Evolutionary conservation across 1,139 yeast genomes (phyloP), one percentile per base, ranked within the genome.

Genomic region (Meyerozyma guilliermondii): DNA sequence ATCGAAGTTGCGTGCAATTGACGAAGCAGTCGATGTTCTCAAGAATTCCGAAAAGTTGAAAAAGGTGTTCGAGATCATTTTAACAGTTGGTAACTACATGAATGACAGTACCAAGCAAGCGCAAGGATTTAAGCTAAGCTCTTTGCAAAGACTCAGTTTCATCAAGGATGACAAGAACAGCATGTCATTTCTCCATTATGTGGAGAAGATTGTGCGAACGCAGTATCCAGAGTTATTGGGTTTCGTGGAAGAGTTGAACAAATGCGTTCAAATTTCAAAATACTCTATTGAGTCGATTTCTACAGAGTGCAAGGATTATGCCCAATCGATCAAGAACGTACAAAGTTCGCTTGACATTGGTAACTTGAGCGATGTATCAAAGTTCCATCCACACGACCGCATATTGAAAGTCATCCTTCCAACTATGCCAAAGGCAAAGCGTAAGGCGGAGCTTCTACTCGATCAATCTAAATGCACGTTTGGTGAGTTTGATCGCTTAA

Each of bases 11-110:
- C 74, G 85, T 47, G 59, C 72, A 11, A 71, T 86, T 41, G 94
- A 85, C 51, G 76, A 69, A 35, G 84, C 89, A 0, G 80, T 83
- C 11, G 81, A 78, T 42, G 68, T 79, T 22, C 71, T 85, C 39
- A 79, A 76, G 47, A 68, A 68, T 35, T 83, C 91, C 0, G 66
- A 71, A 39, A 74, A 81, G 45, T 69, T 85, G 56, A 76, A 80
- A 52, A 74, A 75, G 48, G 82, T 85, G 2, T 83, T 86, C 61
- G 87, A 84, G 52, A 81, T 86, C 42, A 86, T 86, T 54, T 74
- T 85, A 52, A 81, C 91, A 2, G 88, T 86, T 41, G 95, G 95
- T 64, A 86, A 86, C 56, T 86, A 79, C 55, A 85, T 86, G 94
- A 86, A 86, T 56, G 91, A 85, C 54, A 70, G 81, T 7, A 74